Evolutionary conservation across 2,329 filamentous ascomycete species (phyloP).

Genomic region (Penicillium hesseltinei): DNA sequence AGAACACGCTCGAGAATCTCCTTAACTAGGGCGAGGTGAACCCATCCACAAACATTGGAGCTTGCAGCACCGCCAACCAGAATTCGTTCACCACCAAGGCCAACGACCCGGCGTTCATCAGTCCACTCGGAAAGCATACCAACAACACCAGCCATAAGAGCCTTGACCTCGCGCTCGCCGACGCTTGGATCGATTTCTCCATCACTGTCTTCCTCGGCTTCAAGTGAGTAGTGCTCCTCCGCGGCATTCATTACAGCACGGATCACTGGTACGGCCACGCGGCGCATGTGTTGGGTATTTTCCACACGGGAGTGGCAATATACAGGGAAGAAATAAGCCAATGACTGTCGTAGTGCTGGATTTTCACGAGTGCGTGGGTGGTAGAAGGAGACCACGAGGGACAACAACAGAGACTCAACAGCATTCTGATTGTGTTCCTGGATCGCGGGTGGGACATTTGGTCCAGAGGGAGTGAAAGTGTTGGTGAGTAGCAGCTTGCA

Average conservation of each 20-base stretch:
- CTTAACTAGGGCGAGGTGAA: constrained; percentile 75
- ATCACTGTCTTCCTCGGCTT: constrained; percentile 71
- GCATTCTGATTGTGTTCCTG: constrained; percentile 54
- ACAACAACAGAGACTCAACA: constrained; percentile 73
- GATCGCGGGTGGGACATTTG: constrained; percentile 54
- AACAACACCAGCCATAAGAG: constrained; percentile 70
- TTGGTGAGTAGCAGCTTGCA: constrained; percentile 82
- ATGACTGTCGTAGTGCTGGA: constrained; percentile 76
- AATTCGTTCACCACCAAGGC: constrained; percentile 55
- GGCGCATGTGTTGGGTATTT: constrained; percentile 79
- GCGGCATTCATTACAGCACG: constrained; percentile 62
- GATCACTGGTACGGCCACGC: constrained; percentile 70
- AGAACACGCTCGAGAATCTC: constrained; percentile 74
- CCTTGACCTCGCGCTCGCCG: constrained; percentile 58
- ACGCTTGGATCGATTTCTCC: constrained; percentile 73
- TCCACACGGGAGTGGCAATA: constrained; percentile 83
- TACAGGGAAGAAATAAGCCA: constrained; percentile 92
- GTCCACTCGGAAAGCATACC: constrained; percentile 89
- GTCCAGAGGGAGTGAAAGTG: constrained; percentile 55
- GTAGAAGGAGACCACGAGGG: constrained; percentile 83
- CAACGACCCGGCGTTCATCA: constrained; percentile 74
- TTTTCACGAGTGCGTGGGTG: constrained; percentile 78
- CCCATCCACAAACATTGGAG: constrained; percentile 63
- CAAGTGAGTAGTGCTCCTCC: constrained; percentile 66
- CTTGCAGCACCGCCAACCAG: constrained; percentile 54